Base-by-base conservation (phyloP, 2,329 filamentous ascomycete genomes). In the Rutstroemia sp. region DNA sequence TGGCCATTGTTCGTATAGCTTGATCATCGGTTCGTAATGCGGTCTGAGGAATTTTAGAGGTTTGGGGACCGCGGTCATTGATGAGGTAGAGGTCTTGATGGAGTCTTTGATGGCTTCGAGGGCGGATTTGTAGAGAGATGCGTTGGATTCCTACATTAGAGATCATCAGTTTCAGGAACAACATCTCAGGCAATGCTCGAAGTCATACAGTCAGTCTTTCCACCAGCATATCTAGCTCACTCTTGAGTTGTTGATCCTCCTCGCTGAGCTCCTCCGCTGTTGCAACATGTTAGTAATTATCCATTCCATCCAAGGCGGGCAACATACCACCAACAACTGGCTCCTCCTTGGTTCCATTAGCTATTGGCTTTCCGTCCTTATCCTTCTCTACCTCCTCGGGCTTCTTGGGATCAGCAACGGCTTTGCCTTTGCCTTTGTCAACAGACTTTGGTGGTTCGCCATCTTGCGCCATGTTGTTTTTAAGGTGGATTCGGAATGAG, bases 11-110 rank as follows among this genome's bases (percentile, higher is more conserved):
- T 95, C 92, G 76, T 96, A 96, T 27, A 92, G 78, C 72, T 88
- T 88, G 61, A 87, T 87, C 69, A 99, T 79, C 57, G 87, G 84
- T 74, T 95, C 88, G 76, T 97, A 99, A 74, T 99, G 92, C 64
- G 92, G 94, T 76, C 94, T 84, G 62, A 99, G 82, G 73, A 99
- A 99, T 75, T 99, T 99, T 67, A 99, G 81, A 37, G 94, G 94
- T 76, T 99, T 99, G 23, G 95, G 94, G 60, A 99, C 94, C 58
- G 94, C 94, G 49, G 94, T 99, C 94, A 99, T 99, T 47, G 95
- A 99, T 58, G 92, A 97, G 64, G 94, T 99, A 58, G 94, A 96
- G 56, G 94, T 99, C 79, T 96, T 97, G 79, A 99, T 99, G 70
- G 90, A 95, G 68, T 86, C 90, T 78, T 96, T 97, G 84, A 99